A percentile compares a stretch with the other conserved stretches of the same genome.
Evolutionary conservation across 2,329 filamentous ascomycete species (phyloP).

Genomic region (Neofusicoccum kwambonambiense): DNA sequence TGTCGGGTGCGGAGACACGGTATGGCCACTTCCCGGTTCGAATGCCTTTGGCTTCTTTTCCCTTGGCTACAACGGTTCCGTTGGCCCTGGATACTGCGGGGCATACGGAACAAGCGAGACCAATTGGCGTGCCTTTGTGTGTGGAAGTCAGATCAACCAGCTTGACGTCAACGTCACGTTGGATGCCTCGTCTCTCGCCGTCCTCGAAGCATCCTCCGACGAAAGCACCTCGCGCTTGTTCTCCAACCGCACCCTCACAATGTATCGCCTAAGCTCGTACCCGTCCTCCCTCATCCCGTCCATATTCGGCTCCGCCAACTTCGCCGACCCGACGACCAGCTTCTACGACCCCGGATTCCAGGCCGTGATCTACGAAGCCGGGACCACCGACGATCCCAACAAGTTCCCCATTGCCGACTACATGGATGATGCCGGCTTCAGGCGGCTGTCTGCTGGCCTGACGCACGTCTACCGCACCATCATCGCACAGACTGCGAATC

Average conservation of each 20-base stretch:
- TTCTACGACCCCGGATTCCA: conserved; percentile 1
- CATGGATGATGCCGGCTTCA: not conserved
- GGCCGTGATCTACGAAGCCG: not conserved
- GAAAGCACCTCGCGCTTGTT: not conserved
- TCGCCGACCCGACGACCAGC: not conserved
- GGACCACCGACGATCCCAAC: not conserved
- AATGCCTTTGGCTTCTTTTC: not conserved
- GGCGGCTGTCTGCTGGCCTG: not conserved
- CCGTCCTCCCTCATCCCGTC: not conserved
- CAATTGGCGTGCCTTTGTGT: not conserved
- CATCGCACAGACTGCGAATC: not conserved
- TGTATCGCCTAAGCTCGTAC: not conserved
- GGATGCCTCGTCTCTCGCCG: not conserved
- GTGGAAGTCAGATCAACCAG: not conserved
- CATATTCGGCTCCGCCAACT: not conserved
- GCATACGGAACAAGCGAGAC: not conserved
- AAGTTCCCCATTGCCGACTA: not conserved
- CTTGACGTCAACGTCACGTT: not conserved
- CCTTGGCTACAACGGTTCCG: not conserved
- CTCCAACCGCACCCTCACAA: not conserved
- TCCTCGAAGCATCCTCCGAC: not conserved
- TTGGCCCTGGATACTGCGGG: not conserved
- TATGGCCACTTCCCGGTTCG: not conserved
- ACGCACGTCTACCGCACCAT: not conserved
- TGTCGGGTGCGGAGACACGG: not conserved